Conservation (phyloP, 192 early-diverging fungal genomes). For the Spinellus fusiger region DNA sequence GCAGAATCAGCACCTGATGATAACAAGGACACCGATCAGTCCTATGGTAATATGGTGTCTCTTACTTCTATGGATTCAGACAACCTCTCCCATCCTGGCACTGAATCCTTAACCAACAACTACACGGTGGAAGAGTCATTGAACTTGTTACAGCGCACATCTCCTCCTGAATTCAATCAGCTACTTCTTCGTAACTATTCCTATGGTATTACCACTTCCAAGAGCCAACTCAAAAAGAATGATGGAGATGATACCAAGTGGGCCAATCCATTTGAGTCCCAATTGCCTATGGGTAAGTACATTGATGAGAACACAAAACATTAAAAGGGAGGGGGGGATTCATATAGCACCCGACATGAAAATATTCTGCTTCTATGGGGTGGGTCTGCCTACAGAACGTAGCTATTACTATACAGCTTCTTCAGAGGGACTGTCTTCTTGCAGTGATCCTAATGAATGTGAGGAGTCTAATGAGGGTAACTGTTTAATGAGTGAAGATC, state of each 20-base stretch:
- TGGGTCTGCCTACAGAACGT: conserved; percentile 73
- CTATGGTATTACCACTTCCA: conserved; percentile 54
- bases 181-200: conserved; percentile 58
- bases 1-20: conserved; percentile 67
- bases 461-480: conserved; percentile 5
- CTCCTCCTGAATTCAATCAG: conserved; percentile 39
- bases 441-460: neutral
- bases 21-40: conserved; percentile 28
- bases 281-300: conserved; percentile 20
- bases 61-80: no score
- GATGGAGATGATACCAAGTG: conserved; percentile 59
- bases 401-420: conserved; percentile 65
- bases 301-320: neutral
- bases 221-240: conserved; percentile 52
- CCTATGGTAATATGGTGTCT: conserved; percentile 50
- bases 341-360: conserved; percentile 62
- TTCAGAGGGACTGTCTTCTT: conserved; percentile 29
- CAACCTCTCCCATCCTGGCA: no score
- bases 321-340: neutral
- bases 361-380: conserved; percentile 81
- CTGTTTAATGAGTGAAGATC: neutral
- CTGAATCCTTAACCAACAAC: conserved; percentile 13
- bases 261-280: conserved; percentile 74
- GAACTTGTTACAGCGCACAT: conserved; percentile 45
- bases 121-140: conserved; percentile 41